Evolutionary conservation across 108 stramenopile genomes (phyloP).

Genomic region (Parmales sp.): DNA sequence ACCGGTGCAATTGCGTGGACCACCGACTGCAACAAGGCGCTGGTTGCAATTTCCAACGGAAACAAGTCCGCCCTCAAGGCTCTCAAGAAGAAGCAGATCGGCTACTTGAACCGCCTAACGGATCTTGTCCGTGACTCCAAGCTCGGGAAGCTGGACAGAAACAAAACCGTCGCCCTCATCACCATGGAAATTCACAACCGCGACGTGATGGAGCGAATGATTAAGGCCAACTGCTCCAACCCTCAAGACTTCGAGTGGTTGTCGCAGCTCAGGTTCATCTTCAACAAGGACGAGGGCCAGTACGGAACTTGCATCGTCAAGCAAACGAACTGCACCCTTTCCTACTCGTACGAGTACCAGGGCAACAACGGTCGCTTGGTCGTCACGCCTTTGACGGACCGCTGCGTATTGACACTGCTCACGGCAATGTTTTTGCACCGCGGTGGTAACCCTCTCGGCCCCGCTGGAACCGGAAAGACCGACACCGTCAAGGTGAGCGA

Average conservation of each 20-base stretch:
- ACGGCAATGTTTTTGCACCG: constrained; percentile 53
- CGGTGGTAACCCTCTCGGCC: constrained; percentile 53
- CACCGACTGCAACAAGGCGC: constrained; percentile 38
- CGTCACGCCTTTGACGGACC: constrained; percentile 52
- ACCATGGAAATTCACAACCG: constrained; percentile 68
- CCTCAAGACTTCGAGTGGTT: constrained; percentile 53
- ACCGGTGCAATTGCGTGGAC: constrained; percentile 53
- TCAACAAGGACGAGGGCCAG: constrained; percentile 31
- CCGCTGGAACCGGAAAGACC: constrained; percentile 55
- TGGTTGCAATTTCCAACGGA: constrained; percentile 32
- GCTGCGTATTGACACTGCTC: constrained; percentile 51
- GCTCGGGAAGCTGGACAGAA: constrained; percentile 40
- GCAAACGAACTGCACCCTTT: constrained; percentile 42
- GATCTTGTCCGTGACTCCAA: constrained; percentile 40
- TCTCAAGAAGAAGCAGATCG: constrained; percentile 50
- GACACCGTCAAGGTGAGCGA: constrained; percentile 65
- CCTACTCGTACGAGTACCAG: constrained; percentile 55
- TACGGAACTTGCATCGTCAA: constrained; percentile 38
- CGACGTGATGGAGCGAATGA: constrained; percentile 53
- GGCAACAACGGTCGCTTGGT: constrained; percentile 60
- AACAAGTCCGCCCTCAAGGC: constrained; percentile 38
- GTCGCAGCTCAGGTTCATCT: constrained; percentile 42
- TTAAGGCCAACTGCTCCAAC: constrained; percentile 38
- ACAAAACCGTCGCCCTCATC: constrained; percentile 55
- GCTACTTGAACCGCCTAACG: constrained; percentile 47